phyloP scores from a whole-genome alignment of 495 filamentous ascomycete genomes.

The Trichoderma orchidacearum region DNA sequence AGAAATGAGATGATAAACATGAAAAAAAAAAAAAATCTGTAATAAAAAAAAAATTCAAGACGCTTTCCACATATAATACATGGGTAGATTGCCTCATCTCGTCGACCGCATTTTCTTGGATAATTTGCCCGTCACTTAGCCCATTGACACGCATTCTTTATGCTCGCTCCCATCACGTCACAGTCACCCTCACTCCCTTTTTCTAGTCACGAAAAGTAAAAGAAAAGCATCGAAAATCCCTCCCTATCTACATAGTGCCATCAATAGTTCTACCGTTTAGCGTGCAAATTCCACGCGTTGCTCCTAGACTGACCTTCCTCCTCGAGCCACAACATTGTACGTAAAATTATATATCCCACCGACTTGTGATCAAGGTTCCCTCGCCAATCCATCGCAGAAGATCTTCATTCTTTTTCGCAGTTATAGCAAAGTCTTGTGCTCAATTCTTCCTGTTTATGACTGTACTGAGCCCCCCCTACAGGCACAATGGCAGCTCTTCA shows the following conservation, averaged over 20 bases:
- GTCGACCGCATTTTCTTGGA: too few species aligned
- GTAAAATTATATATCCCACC: background rate
- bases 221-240: conserved; percentile 4
- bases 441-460: too few species aligned
- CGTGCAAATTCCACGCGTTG: background rate
- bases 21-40: background rate
- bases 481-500: background rate
- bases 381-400: background rate
- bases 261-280: background rate
- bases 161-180: background rate
- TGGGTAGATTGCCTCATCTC: too few species aligned
- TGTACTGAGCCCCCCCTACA: too few species aligned
- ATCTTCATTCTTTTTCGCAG: background rate
- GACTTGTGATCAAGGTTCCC: background rate
- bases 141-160: background rate
- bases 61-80: background rate
- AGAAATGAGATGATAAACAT: background rate
- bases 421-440: too few species aligned
- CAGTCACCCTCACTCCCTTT: background rate
- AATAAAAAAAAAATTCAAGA: background rate
- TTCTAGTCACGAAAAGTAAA: background rate
- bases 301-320: background rate
- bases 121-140: background rate
- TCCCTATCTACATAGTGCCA: conserved; percentile 4
- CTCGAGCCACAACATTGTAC: background rate